Conservation (phyloP, 208 protist genomes). For the Angomonas ambiguus region DNA sequence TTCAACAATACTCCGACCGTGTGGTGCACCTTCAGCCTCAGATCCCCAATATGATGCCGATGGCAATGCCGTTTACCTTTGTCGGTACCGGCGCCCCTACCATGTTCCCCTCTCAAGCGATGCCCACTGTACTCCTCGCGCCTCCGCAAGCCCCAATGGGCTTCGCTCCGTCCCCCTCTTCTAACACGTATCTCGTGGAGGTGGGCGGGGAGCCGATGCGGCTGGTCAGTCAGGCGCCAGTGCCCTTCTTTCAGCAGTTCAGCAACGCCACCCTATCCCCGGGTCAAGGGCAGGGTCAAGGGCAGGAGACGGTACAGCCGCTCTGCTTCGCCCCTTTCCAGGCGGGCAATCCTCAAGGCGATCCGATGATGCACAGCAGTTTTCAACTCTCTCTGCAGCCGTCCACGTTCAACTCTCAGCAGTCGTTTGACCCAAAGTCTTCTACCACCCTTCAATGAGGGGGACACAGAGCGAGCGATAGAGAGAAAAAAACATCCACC, state of each 20-base stretch:
- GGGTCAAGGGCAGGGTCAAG: conserved; percentile 1
- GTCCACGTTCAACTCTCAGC: conserved; percentile 14
- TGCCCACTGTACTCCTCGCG: conserved; percentile 23
- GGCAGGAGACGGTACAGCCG: conserved; percentile 16
- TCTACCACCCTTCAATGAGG: conserved; percentile 2
- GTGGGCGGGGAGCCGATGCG: conserved; percentile 23
- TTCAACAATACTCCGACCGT: conserved; percentile 13
- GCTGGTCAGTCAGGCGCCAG: conserved; percentile 17
- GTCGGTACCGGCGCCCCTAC: conserved; percentile 16
- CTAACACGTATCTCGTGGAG: conserved; percentile 17
- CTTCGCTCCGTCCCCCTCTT: conserved; percentile 5
- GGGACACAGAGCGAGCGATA: neutral
- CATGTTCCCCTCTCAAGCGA: conserved; percentile 15
- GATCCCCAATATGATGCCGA: neutral
- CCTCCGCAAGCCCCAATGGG: neutral
- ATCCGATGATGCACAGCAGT: conserved; percentile 27
- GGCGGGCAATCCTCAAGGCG: conserved; percentile 14
- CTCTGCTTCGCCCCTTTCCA: conserved; percentile 25
- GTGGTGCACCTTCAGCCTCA: conserved; percentile 24
- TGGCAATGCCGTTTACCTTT: conserved; percentile 12
- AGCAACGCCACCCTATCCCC: neutral
- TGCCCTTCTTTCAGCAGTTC: conserved; percentile 24
- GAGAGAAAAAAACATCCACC: conserved; percentile 16
- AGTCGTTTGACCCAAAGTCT: conserved; percentile 12
- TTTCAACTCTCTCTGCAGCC: conserved; percentile 14